Percentiles rank a stretch among this genome's conserved stretches.
These are phyloP conservation scores for Aspergillus bombycis DNA, from an alignment of 2,329 filamentous ascomycete genomes.

Conservation along the genomic window DNA sequence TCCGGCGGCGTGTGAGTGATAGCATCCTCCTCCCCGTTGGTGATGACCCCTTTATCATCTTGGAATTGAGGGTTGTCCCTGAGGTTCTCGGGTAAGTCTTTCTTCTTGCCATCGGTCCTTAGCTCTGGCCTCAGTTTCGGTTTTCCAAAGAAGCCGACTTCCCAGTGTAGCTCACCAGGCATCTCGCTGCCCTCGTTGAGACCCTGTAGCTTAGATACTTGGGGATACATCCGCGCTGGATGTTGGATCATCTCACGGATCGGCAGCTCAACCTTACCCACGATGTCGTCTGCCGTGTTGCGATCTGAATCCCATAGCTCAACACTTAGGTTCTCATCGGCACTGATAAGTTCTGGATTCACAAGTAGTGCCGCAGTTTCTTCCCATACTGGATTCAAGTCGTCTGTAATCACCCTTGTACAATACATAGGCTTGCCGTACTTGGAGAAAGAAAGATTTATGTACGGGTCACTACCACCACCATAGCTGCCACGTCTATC, in stretches of 20 bases:
- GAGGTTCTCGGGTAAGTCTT: constrained; percentile 72
- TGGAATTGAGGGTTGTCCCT: constrained; percentile 76
- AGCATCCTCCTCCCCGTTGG: constrained; percentile 76
- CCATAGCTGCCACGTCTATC: constrained; percentile 79
- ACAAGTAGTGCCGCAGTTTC: constrained; percentile 85
- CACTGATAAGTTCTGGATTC: constrained; percentile 87
- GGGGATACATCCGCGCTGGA: constrained; percentile 88
- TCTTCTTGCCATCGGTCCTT: constrained; percentile 83
- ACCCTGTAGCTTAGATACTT: constrained; percentile 79
- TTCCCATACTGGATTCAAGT: constrained; percentile 90
- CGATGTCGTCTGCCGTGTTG: constrained; percentile 88
- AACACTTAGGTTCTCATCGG: constrained; percentile 87
- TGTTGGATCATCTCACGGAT: constrained; percentile 96
- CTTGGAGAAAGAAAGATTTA: constrained; percentile 92
- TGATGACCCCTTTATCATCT: constrained; percentile 80
- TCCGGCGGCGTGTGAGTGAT: constrained; percentile 90
- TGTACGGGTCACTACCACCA: constrained; percentile 92
- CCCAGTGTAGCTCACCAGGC: constrained; percentile 94
- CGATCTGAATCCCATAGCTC: constrained; percentile 97
- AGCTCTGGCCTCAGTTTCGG: constrained; percentile 83
- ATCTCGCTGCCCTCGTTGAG: constrained; percentile 83
- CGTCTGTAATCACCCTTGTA: constrained; percentile 92
- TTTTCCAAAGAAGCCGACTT: constrained; percentile 93
- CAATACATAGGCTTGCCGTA: constrained; percentile 98
- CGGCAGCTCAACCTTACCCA: constrained; percentile 90